Conservation (phyloP, 805 yeast species). For the Grigorovia humatica region DNA sequence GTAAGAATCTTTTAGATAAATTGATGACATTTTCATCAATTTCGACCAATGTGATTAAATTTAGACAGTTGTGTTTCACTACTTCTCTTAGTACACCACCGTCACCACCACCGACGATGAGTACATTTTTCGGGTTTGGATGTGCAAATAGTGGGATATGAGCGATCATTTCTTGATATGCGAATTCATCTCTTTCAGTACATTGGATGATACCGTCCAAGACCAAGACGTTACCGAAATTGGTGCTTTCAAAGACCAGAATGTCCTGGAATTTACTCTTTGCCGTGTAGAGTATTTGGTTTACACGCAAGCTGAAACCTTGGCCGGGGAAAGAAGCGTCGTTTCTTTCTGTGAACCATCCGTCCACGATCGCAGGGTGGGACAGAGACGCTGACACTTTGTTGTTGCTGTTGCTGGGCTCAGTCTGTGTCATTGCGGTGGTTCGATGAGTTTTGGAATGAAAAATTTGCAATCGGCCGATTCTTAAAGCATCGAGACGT, state of each 20-base stretch:
- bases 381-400: not conserved
- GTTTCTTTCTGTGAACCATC: slow-evolving; percentile 76
- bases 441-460: too few relatives aligned
- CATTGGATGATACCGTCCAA: slow-evolving; percentile 86
- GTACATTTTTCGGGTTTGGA: slow-evolving; percentile 59
- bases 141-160: slow-evolving; percentile 77
- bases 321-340: slow-evolving; percentile 80
- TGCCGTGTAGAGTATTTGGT: slow-evolving; percentile 53
- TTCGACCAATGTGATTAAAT: slow-evolving; percentile 69
- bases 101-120: slow-evolving; percentile 93
- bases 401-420: too few relatives aligned
- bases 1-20: slow-evolving; percentile 60
- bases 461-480: not conserved
- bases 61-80: slow-evolving; percentile 59
- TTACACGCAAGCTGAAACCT: slow-evolving; percentile 57
- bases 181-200: slow-evolving; percentile 86
- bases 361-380: slow-evolving; percentile 34
- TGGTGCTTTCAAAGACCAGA: slow-evolving; percentile 61
- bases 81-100: slow-evolving; percentile 90
- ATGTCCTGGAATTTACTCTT: slow-evolving; percentile 73
- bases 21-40: slow-evolving; percentile 77
- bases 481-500: too few relatives aligned
- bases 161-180: slow-evolving; percentile 86
- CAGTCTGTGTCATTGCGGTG: too few relatives aligned
- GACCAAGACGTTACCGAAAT: slow-evolving; percentile 80